A percentile compares a stretch with the other conserved stretches of the same genome.
Evolutionary conservation across 495 filamentous ascomycete genomes (phyloP).

Genomic region (Pyrenopolyporus hunteri): DNA sequence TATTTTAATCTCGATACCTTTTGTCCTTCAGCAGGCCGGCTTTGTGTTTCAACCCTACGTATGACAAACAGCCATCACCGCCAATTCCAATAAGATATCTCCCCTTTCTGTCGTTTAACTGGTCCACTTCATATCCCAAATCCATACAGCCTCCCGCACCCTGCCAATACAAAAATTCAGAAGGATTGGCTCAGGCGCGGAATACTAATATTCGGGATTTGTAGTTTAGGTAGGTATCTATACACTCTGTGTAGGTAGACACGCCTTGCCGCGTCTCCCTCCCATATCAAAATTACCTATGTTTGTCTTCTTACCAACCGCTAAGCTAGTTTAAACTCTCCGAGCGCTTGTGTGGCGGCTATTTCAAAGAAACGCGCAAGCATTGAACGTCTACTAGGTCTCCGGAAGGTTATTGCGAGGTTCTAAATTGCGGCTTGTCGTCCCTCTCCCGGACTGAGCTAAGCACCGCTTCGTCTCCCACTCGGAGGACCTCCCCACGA

Average conservation of each 20-base stretch:
- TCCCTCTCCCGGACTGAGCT: conserved; percentile 3
- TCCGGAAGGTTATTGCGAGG: conserved; percentile 12
- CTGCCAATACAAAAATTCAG: background rate
- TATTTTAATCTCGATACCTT: conserved; percentile 1
- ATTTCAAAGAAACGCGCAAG: conserved; percentile 7
- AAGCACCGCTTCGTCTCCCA: conserved; percentile 10
- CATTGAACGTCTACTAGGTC: conserved; percentile 16
- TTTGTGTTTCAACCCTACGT: conserved; percentile 14
- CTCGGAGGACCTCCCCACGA: conserved; percentile 18
- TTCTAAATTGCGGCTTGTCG: conserved; percentile 11
- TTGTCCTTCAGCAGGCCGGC: background rate
- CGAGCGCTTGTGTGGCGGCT: conserved; percentile 10
- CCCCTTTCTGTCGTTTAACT: conserved; percentile 12
- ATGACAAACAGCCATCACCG: conserved; percentile 9
- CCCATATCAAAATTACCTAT: conserved; percentile 11
- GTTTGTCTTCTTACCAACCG: conserved; percentile 15
- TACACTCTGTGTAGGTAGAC: conserved; percentile 14
- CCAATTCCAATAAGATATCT: conserved; percentile 9
- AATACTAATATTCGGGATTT: background rate
- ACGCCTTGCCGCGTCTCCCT: conserved; percentile 29
- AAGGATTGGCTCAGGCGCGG: conserved; percentile 14
- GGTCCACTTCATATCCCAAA: conserved; percentile 8
- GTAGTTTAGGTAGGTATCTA: too few relatives aligned
- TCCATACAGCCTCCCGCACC: conserved; percentile 15
- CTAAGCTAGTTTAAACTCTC: conserved; percentile 4